Conservation (phyloP, 2,329 filamentous ascomycete genomes). For the Colletotrichum sidae region DNA sequence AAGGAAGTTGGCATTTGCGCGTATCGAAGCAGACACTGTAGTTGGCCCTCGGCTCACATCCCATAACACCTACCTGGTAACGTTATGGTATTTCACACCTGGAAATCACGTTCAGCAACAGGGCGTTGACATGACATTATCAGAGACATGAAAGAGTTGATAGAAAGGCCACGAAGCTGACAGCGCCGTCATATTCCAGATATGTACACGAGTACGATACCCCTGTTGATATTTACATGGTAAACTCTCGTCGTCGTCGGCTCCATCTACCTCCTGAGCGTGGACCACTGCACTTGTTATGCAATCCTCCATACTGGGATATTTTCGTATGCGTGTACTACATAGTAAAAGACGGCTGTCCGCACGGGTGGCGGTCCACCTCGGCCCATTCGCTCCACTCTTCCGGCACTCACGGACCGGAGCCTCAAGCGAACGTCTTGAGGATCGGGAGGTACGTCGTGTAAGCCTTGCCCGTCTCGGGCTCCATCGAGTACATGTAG, state of each 20-base stretch:
- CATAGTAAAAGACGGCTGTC: background rate
- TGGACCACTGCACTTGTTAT: no score
- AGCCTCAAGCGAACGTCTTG: slow-evolving; percentile 28
- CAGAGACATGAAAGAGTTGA: no score
- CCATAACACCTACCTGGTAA: no score
- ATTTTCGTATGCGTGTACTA: background rate
- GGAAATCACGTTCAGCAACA: no score
- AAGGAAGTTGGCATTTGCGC: slow-evolving; percentile 27
- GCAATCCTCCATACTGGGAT: no score
- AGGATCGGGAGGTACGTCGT: slow-evolving; percentile 37
- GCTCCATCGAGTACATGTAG: slow-evolving; percentile 55
- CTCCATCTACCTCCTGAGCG: no score
- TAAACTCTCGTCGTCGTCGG: background rate
- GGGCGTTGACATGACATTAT: no score
- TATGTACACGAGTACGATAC: slow-evolving; percentile 6
- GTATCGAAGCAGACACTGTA: slow-evolving; percentile 17
- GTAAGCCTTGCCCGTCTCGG: slow-evolving; percentile 50
- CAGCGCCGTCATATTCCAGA: slow-evolving; percentile 20
- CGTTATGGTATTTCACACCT: no score
- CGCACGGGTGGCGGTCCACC: background rate
- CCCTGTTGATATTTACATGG: slow-evolving; percentile 14
- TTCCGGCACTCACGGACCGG: slow-evolving; percentile 2
- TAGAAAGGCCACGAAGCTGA: background rate
- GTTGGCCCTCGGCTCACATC: no score
- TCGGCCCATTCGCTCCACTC: background rate